Base-by-base conservation (phyloP, 805 yeast genomes). In the Saccharomycopsis lassenensis region DNA sequence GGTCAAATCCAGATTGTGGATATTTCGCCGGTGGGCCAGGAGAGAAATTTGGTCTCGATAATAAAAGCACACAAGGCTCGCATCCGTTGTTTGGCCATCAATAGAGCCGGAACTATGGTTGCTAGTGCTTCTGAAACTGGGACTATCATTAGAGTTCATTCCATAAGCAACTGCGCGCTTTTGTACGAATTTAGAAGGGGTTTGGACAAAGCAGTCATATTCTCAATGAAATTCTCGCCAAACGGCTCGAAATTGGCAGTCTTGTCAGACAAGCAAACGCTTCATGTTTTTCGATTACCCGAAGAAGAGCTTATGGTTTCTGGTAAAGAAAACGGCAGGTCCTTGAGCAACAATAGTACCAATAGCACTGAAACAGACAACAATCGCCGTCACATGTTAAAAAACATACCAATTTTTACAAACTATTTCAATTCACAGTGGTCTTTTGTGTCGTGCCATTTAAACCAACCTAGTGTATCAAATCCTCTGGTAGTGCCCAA, bases 161-260 rank as follows among this genome's bases (percentile, higher is more conserved):
- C 84, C 4, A 71, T 85, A 1, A 63, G 65, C 34, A 74, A 71
- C 23, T 79, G 93, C 19, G 67, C 79, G 1, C 59, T 84, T 34
- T 49, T 84, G n/a, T 78, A 69, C 50, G 95, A 85, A 53, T 87
- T 87, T 50, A 65, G 97, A 47, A 65, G 98, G 34, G 98, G 98
- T 0, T 54, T 87, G 15, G 97, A 91, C 55, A 68, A 77, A 35
- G 96, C 95, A 1, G 63, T 67, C 12, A 71, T 91, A 5, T 81
- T 80, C 27, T 78, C 91, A 5, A 77, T 91, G 78, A 75, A 75
- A 36, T 86, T 89, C 53, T 78, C 89, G 4, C 86, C 82, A 6
- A 68, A 74, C 46, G 87, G 85, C 31, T 56, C 74, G 7, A 71
- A 74, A 48, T 62, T 91, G 33, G 95, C 96, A 0, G 86, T 85